These are phyloP conservation scores for Phaseolus coccineus DNA, from an alignment of 331 rosid species.

Conservation along the genomic window DNA sequence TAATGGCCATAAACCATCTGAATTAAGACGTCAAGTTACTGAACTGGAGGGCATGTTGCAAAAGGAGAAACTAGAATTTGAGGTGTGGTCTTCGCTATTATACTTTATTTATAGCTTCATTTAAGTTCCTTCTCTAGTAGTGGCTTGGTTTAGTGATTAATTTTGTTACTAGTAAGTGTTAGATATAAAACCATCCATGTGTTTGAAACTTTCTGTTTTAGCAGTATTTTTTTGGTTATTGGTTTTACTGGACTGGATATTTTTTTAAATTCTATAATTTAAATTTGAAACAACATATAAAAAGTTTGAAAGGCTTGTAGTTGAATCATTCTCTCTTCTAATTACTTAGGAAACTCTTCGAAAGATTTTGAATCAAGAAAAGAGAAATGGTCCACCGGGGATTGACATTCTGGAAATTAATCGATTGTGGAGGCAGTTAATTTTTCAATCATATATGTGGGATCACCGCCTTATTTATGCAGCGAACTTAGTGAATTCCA, in stretches of 20 bases:
- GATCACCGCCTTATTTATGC: constrained; percentile 75
- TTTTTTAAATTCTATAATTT: constrained; percentile 23
- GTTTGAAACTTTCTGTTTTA: constrained; percentile 24
- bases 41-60: constrained; percentile 83
- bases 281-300: constrained; percentile 31
- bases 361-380: constrained; percentile 66
- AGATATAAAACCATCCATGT: constrained; percentile 13
- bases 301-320: constrained; percentile 37
- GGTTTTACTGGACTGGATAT: constrained; percentile 25
- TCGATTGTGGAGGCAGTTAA: constrained; percentile 78
- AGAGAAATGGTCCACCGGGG: constrained; percentile 65
- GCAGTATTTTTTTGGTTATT: neutral
- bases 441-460: constrained; percentile 92
- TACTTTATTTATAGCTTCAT: constrained; percentile 34
- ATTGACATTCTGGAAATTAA: constrained; percentile 89
- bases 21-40: constrained; percentile 70
- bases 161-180: constrained; percentile 23
- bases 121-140: constrained; percentile 12
- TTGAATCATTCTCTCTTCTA: constrained; percentile 41
- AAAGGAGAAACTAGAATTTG: constrained; percentile 86
- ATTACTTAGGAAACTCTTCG: constrained; percentile 70
- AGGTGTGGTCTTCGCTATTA: constrained; percentile 61
- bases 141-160: constrained; percentile 3
- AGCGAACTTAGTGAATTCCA: constrained; percentile 54
- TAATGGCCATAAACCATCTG: constrained; percentile 59